Base-by-base conservation (phyloP, 2,329 filamentous ascomycete genomes). In the Xylaria sp. region DNA sequence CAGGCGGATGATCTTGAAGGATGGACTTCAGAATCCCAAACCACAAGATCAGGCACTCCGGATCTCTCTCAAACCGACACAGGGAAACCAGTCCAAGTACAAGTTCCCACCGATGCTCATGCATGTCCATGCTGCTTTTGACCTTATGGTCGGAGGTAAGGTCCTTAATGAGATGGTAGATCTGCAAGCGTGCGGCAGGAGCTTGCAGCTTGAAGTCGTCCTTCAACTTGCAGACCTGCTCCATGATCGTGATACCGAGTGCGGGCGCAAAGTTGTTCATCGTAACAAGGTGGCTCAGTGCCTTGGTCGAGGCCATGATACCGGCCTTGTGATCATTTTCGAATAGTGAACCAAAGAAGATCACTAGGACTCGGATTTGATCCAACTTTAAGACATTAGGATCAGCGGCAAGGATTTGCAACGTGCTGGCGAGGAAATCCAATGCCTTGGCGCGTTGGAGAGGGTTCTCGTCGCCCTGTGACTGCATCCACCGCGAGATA, bases 321-420 rank as follows among this genome's bases (percentile, higher is more conserved):
- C 83, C 83, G n/a, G 81, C 82, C 67, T 82, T 82, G 71, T 84
- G 81, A 63, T 85, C 82, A 56, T 81, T 78, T 2, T 80, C 80
- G 63, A 84, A 85, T 75, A 85, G 82, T 59, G 80, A 79, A 11
- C 79, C 78, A 59, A 85, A 85, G 72, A 84, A 85, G 42, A 74
- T 73, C 30, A 83, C 73, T 7, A 83, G 68, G 0, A 82, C 69
- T 54, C 78, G 77, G 37, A 81, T 74, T 76, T 85, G 82, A 53
- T 81, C 80, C 3, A 75, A 68, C 56, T 78, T 81, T 37, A 85
- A 69, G 8, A 13, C 37, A 5, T 30, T 30, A 11, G 76, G 69
- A 51, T 59, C 58, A 10, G 62, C 50, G 49, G 76, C 76, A 11
- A 85, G 66, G n/a, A 75, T 74, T 52, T 79, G 74, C 11, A 86